Evolutionary conservation across 495 filamentous ascomycete genomes (phyloP).

Genomic region (Aspergillus cavernicola): DNA sequence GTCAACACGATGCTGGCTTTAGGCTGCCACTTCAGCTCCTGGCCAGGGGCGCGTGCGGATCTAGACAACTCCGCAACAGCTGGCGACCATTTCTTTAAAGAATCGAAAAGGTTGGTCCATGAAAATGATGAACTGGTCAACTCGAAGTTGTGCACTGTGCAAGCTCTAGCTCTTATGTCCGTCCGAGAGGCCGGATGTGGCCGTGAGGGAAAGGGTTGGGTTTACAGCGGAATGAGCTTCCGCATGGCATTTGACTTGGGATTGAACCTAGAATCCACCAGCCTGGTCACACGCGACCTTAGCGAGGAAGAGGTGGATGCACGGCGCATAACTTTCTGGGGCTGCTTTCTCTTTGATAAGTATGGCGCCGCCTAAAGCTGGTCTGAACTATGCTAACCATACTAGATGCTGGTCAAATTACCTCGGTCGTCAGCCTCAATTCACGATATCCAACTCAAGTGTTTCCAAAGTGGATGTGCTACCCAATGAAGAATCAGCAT

Average conservation of each 20-base stretch:
- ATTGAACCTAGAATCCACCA: constrained; percentile 78
- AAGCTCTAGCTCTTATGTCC: constrained; percentile 93
- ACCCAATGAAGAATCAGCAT: constrained; percentile 77
- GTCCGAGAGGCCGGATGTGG: constrained; percentile 95
- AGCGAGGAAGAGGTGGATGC: constrained; percentile 86
- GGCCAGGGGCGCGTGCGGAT: constrained; percentile 62
- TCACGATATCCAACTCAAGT: constrained; percentile 71
- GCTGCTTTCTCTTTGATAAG: constrained; percentile 98
- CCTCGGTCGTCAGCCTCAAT: constrained; percentile 85
- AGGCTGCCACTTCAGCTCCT: constrained; percentile 92
- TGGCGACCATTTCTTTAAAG: constrained; percentile 94
- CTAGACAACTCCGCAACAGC: constrained; percentile 76
- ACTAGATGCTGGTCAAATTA: constrained; percentile 93
- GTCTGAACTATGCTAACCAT: constrained; percentile 17
- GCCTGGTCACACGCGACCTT: constrained; percentile 56
- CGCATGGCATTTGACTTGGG: constrained; percentile 97
- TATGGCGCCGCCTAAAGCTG: constrained; percentile 28
- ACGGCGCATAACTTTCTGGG: constrained; percentile 91
- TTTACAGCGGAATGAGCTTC: constrained; percentile 97
- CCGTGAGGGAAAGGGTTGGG: constrained; percentile 93
- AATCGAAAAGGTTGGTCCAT: constrained; percentile 84
- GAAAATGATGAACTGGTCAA: constrained; percentile 93
- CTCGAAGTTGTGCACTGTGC: constrained; percentile 87
- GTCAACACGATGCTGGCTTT: constrained; percentile 96
- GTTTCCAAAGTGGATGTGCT: constrained; percentile 90